Conservation (phyloP, 257 asterid genomes). For the Nicotiana attenuata region DNA sequence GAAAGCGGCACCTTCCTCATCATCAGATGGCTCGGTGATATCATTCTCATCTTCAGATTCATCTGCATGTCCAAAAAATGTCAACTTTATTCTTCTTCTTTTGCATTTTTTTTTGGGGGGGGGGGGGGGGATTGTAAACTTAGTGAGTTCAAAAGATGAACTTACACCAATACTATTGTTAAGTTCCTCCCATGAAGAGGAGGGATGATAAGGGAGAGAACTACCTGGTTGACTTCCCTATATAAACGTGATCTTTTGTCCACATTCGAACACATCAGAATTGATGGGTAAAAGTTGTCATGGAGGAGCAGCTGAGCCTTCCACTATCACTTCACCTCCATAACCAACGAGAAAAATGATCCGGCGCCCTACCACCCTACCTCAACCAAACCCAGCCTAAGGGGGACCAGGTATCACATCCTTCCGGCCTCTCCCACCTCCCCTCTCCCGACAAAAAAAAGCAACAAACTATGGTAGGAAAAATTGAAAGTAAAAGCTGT, state of each 20-base stretch:
- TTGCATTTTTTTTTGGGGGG: background rate
- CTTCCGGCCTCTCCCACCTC: background rate
- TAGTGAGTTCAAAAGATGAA: background rate
- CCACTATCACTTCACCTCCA: background rate
- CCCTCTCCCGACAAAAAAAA: background rate
- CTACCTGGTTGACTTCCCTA: background rate
- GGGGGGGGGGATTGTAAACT: background rate
- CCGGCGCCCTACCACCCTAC: background rate
- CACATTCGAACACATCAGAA: background rate
- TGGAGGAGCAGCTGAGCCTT: background rate
- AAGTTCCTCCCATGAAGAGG: background rate
- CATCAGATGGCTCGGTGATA: constrained; percentile 24
- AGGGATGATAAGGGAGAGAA: background rate
- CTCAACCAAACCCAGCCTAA: background rate
- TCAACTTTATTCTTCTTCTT: background rate
- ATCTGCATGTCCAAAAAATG: constrained; percentile 39
- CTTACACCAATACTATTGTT: background rate
- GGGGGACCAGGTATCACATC: background rate
- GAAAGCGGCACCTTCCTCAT: constrained; percentile 55
- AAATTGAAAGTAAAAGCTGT: background rate
- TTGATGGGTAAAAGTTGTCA: background rate
- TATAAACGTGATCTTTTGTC: background rate
- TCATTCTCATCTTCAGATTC: constrained; percentile 60
- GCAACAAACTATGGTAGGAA: background rate
- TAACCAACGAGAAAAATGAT: background rate